phyloP scores from a whole-genome alignment of 2,329 filamentous ascomycete species.

The Epichloe hybrida region DNA sequence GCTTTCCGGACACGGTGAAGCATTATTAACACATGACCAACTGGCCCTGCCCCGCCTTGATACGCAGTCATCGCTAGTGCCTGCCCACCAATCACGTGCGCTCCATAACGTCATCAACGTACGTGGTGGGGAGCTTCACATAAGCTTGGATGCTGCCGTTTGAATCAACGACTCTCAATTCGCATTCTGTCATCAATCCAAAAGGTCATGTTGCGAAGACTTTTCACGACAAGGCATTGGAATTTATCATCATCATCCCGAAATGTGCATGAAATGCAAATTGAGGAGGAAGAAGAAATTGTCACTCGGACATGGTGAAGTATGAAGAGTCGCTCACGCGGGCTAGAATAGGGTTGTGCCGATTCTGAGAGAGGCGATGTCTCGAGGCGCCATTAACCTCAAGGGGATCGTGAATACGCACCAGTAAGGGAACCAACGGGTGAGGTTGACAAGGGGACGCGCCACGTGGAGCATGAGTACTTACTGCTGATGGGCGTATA shows the following conservation, averaged over 20 bases:
- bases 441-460: neutral
- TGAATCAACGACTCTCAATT: neutral
- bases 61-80: neutral
- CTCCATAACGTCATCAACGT: neutral
- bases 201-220: conserved; percentile 1
- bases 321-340: conserved; percentile 4
- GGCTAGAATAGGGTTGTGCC: conserved; percentile 40
- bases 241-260: neutral
- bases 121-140: neutral
- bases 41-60: neutral
- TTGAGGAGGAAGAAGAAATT: neutral
- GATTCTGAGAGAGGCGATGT: conserved; percentile 58
- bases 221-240: neutral
- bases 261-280: conserved; percentile 15
- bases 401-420: conserved; percentile 92
- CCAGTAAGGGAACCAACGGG: conserved; percentile 53
- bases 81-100: neutral
- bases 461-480: neutral
- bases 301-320: neutral
- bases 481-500: conserved; percentile 22
- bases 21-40: neutral
- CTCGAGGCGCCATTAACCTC: conserved; percentile 62
- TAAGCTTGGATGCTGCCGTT: neutral
- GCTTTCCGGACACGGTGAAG: no score
- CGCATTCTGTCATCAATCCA: neutral